Base-by-base conservation (phyloP, 805 yeast species). In the Pichia membranifaciens region DNA sequence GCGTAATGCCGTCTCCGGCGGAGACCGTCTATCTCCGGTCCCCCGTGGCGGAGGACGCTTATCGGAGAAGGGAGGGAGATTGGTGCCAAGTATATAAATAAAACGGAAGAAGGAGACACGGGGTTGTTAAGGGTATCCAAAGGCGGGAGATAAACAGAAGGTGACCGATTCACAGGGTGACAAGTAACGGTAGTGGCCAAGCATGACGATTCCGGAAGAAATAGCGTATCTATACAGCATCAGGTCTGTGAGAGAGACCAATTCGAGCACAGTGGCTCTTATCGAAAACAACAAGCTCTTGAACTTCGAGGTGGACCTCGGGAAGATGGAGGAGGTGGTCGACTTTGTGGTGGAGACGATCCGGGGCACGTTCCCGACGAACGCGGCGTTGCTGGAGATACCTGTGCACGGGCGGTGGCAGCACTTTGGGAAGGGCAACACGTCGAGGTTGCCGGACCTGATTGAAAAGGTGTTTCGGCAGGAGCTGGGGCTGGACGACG, bases 331-430 rank as follows among this genome's bases (percentile, higher is more conserved):
- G 20, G 54, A 48, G 0, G 73, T 75, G 38, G 74, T 76, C 22
- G 71, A 68, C 5, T 79, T 65, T 56, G 75, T 80, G 5, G 58
- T 68, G 38, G 58, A 62, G 4, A 71, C 81, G 13, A 72, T 78
- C 44, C 59, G 60, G 16, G 62, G 71, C 12, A 75, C 74, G 39
- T 81, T 73, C 51, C 73, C 71, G 0, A 63, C 69, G 3, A 63
- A 72, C 10, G 66, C 59, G 31, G 51, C 61, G 22, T 71, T 72
- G 32, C 56, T 59, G 3, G 52, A 60, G 1, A 81, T 81, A 45
- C 85, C 87, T 4, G 79, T 82, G 8, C 86, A 81, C 59, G 86
- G 86, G 2, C 68, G 87, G 47, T 80, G 81, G 77, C 84, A 79
- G 54, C 86, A 81, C 59, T 70, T 81, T 56, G 78, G 79, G 54